Base-by-base conservation (phyloP, 805 yeast genomes). In the Groenewaldozyma tartarivorans region DNA sequence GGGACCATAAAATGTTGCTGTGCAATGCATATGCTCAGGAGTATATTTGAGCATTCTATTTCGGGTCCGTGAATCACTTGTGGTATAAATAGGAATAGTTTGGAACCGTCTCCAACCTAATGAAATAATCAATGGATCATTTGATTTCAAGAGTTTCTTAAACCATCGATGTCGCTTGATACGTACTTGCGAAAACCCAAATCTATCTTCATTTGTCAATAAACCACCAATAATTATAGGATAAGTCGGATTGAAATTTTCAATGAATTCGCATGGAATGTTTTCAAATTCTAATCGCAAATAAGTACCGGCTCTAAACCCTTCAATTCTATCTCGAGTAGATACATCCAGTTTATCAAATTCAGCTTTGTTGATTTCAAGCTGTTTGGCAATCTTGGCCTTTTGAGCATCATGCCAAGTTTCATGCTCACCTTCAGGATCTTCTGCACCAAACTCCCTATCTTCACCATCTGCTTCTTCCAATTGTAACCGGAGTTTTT, bases 121-220 rank as follows among this genome's bases (percentile, higher is more conserved):
- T 0, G 97, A 90, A 37, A 92, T 60, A 41, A 92, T 86, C 49
- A 94, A 69, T 1, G 99, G 98, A 64, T 92, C 99, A 57, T 86
- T 94, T 6, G 96, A 77, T 62, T 92, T 92, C 53, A 92, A 69
- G 44, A 94, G 85, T 71, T 87, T 87, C 58, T 87, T 90, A 64
- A 92, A 96, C 99, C 99, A 92, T 68, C 98, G 79, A 60, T 92
- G 99, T 63, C 96, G 79, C 76, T 96, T 87, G 46, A 92, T 77
- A 66, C 97, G 77, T 36, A 85, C 96, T 57, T 85, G 90, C 66
- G 87, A 70, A 55, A 83, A 81, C 4, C 98, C 99, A 58, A 88
- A 90, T 56, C 94, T 72, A 43, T 87, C 81, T 58, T 92, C 99
- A 4, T 95, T 85, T 29, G 92, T 77, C 45, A 90, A 67, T 43